Conservation (phyloP, 805 yeast species). For the Spathaspora hagerdaliae region DNA sequence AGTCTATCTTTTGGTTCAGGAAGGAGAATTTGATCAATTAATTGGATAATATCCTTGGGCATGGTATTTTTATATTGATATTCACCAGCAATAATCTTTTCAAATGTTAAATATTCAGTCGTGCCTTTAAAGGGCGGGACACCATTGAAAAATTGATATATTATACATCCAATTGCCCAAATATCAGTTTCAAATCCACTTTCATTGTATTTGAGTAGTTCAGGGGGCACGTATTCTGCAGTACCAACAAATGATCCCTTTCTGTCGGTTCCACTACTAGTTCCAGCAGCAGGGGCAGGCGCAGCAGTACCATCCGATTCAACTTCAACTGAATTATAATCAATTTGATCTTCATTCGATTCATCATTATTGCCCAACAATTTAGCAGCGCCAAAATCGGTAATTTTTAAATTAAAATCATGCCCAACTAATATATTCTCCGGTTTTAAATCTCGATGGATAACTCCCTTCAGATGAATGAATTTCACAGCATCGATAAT, state of each 20-base stretch:
- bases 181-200: slow-evolving; percentile 83
- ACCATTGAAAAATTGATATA: slow-evolving; percentile 80
- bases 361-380: slow-evolving; percentile 36
- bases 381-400: slow-evolving; percentile 98
- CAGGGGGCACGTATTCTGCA: slow-evolving; percentile 76
- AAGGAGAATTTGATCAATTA: slow-evolving; percentile 30
- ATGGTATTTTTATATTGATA: slow-evolving; percentile 45
- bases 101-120: slow-evolving; percentile 83
- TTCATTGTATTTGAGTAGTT: slow-evolving; percentile 67
- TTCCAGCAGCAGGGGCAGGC: too few species aligned
- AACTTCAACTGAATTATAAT: slow-evolving; percentile 16
- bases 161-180: slow-evolving; percentile 94
- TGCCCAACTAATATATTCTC: slow-evolving; percentile 84
- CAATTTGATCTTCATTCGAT: slow-evolving; percentile 31
- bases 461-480: slow-evolving; percentile 85
- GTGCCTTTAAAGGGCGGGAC: slow-evolving; percentile 85
- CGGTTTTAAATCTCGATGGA: slow-evolving; percentile 93
- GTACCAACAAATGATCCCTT: slow-evolving; percentile 88
- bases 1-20: slow-evolving; percentile 29
- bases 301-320: not conserved
- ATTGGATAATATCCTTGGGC: slow-evolving; percentile 24
- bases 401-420: slow-evolving; percentile 84
- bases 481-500: slow-evolving; percentile 86
- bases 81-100: slow-evolving; percentile 75
- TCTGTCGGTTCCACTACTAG: slow-evolving; percentile 11